These are phyloP conservation scores for Diaporthe amygdali DNA, from an alignment of 2,329 filamentous ascomycete species.

Conservation along the genomic window DNA sequence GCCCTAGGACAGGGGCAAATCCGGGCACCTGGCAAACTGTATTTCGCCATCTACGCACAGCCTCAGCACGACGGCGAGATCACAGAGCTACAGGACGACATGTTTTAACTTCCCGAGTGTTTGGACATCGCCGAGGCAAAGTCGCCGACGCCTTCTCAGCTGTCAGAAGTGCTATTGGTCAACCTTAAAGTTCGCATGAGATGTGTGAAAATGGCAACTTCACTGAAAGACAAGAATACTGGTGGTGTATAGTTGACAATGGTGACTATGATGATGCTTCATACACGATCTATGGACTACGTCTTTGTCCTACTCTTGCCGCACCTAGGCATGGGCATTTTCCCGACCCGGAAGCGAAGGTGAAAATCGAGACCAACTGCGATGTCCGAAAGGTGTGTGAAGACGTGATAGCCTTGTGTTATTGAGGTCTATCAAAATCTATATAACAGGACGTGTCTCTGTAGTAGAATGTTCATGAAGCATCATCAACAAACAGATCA, in stretches of 20 bases:
- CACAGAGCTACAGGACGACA: no score
- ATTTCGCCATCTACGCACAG: neutral
- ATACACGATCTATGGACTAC: neutral
- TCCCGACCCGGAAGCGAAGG: neutral
- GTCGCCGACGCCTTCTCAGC: neutral
- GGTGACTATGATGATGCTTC: neutral
- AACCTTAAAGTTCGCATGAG: neutral
- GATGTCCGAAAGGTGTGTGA: neutral
- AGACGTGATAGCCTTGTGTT: neutral
- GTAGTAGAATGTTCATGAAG: neutral
- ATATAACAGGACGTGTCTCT: neutral
- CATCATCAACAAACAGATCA: neutral
- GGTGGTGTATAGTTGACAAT: no score
- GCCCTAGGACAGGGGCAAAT: neutral
- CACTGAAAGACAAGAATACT: neutral
- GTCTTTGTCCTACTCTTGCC: neutral
- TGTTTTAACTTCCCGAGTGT: neutral
- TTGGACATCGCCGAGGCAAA: neutral
- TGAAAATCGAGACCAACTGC: neutral
- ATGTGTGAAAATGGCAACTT: neutral
- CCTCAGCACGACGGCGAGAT: neutral
- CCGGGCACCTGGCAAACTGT: no score
- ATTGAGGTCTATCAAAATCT: neutral
- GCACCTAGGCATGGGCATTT: neutral
- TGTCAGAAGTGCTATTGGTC: no score